Percentiles rank a stretch among this genome's conserved stretches.
These are phyloP conservation scores for Chytriomyces sp. DNA, from an alignment of 192 early-diverging fungal species.

Conservation along the genomic window DNA sequence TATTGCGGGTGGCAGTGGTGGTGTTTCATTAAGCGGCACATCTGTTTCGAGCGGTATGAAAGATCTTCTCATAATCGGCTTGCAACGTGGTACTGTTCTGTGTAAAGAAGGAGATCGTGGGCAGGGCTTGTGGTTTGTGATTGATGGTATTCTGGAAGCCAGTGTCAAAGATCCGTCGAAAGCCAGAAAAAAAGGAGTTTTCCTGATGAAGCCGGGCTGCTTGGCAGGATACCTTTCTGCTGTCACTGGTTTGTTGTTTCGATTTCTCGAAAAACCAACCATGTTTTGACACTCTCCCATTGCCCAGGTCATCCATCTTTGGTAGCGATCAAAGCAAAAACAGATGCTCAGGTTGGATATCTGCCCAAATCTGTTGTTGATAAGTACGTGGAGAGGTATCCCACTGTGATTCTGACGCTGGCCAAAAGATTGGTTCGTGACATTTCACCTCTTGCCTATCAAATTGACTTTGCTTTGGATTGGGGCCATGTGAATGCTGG, in stretches of 20 bases:
- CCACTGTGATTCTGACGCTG: conserved; percentile 80
- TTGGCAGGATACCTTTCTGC: conserved; percentile 92
- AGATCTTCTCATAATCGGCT: conserved; percentile 56
- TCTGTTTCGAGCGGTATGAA: background rate
- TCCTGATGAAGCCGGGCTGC: conserved; percentile 82
- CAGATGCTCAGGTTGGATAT: conserved; percentile 84
- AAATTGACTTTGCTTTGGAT: conserved; percentile 69
- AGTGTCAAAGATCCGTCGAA: conserved; percentile 51
- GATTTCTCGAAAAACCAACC: background rate
- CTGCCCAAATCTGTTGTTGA: conserved; percentile 83
- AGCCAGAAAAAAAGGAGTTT: conserved; percentile 55
- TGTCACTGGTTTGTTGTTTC: conserved; percentile 64
- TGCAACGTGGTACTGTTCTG: conserved; percentile 73
- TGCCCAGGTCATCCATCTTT: conserved; percentile 78
- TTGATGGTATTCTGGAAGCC: conserved; percentile 87
- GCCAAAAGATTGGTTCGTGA: conserved; percentile 83
- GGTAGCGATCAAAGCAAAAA: conserved; percentile 80
- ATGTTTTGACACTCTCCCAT: background rate
- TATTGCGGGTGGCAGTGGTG: no score
- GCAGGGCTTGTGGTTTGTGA: conserved; percentile 87
- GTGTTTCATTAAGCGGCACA: no score
- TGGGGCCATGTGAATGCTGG: conserved; percentile 95
- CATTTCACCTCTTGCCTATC: conserved; percentile 79
- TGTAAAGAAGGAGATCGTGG: conserved; percentile 84
- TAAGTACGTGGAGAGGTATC: conserved; percentile 83